Conservation (phyloP, 176 grass and related monocot genomes). For the Carex littledalei region DNA sequence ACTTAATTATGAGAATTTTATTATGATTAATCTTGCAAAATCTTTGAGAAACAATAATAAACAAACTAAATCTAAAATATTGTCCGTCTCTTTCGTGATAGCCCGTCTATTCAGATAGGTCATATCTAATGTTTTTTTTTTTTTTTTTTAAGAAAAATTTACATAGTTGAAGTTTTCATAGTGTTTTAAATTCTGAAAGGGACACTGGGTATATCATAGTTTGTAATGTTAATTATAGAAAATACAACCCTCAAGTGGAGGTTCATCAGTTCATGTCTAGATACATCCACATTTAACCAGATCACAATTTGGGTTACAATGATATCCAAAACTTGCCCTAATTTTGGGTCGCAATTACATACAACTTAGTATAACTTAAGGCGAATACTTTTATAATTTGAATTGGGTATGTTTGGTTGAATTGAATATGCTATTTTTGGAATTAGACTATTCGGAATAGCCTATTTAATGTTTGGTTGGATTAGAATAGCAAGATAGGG, state of each 20-base stretch:
- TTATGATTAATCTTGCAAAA: not conserved
- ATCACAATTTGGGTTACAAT: too few relatives aligned
- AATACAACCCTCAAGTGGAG: not conserved
- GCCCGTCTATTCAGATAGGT: not conserved
- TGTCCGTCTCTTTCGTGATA: not conserved
- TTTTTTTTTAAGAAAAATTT: not conserved
- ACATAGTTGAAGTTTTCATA: not conserved
- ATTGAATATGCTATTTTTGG: too few relatives aligned
- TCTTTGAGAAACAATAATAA: not conserved
- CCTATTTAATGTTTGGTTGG: too few relatives aligned
- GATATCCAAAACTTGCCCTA: too few relatives aligned
- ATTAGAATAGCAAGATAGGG: too few relatives aligned
- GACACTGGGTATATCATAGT: not conserved
- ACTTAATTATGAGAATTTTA: not conserved
- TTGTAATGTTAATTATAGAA: not conserved
- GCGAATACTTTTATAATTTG: too few relatives aligned
- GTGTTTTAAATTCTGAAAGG: not conserved
- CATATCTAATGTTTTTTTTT: not conserved
- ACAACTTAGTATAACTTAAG: too few relatives aligned
- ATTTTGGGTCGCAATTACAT: too few relatives aligned
- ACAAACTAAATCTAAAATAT: not conserved
- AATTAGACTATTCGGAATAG: too few relatives aligned
- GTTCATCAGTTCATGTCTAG: too few relatives aligned
- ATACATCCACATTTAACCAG: too few relatives aligned
- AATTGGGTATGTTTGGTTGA: too few relatives aligned